phyloP scores from a whole-genome alignment of 495 filamentous ascomycete species.

The Eremomyces bilateralis region DNA sequence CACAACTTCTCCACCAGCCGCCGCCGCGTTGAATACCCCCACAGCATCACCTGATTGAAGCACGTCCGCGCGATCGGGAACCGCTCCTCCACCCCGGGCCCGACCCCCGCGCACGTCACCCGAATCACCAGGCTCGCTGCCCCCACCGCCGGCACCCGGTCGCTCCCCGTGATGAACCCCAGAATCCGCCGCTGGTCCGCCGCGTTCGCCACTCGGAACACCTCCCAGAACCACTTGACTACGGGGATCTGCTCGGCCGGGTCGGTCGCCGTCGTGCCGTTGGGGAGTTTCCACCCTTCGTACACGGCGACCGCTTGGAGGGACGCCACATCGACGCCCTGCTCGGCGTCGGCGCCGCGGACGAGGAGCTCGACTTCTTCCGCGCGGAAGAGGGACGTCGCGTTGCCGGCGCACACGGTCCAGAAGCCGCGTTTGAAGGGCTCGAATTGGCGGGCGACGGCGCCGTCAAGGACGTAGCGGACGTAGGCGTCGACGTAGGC shows the following conservation, averaged over 20 bases:
- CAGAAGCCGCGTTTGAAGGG: constrained; percentile 92
- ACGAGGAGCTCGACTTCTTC: constrained; percentile 87
- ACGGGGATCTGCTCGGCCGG: constrained; percentile 30
- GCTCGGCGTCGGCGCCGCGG: constrained; percentile 64
- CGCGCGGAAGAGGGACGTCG: constrained; percentile 71
- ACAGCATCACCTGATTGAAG: constrained; percentile 68
- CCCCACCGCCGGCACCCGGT: constrained; percentile 81
- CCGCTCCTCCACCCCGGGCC: constrained; percentile 36
- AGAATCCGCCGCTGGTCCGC: constrained; percentile 55
- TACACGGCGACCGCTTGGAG: constrained; percentile 62
- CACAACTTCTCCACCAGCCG: constrained; percentile 55
- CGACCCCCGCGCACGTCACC: constrained; percentile 29
- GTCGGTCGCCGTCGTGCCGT: too few species aligned
- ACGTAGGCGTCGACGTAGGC: constrained; percentile 86
- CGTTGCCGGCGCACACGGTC: constrained; percentile 80
- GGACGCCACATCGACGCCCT: constrained; percentile 60
- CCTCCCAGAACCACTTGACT: constrained; percentile 76
- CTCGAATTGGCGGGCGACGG: constrained; percentile 69
- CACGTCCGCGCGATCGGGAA: constrained; percentile 82
- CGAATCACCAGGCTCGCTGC: constrained; percentile 61
- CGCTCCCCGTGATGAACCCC: constrained; percentile 82
- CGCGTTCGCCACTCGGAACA: constrained; percentile 43
- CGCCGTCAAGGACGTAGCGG: constrained; percentile 55
- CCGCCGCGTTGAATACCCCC: constrained; percentile 41
- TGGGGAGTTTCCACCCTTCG: constrained; percentile 49